These are phyloP conservation scores for Clarireedia hainanense DNA, from an alignment of 2,329 filamentous ascomycete genomes.

Conservation along the genomic window DNA sequence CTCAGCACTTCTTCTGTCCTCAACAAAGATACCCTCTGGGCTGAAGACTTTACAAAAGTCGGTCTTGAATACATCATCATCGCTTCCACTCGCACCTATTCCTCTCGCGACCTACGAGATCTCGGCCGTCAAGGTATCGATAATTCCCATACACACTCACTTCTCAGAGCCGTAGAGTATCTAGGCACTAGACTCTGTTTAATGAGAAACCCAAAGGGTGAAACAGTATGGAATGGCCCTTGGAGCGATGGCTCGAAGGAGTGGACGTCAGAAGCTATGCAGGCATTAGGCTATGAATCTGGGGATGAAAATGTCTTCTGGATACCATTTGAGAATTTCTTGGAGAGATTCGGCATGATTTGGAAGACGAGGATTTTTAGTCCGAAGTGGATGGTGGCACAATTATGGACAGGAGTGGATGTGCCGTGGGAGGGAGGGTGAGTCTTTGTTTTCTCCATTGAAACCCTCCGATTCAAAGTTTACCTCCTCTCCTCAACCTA, in stretches of 20 bases:
- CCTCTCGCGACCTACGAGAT: constrained; percentile 25
- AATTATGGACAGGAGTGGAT: constrained; percentile 38
- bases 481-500: not conserved
- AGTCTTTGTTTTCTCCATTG: too few relatives aligned
- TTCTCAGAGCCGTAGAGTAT: constrained; percentile 46
- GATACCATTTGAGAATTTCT: constrained; percentile 54
- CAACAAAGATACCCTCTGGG: constrained; percentile 77
- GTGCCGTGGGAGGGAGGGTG: not conserved
- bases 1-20: constrained; percentile 63
- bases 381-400: constrained; percentile 49
- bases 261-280: constrained; percentile 51
- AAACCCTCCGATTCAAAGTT: too few relatives aligned
- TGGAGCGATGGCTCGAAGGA: constrained; percentile 53
- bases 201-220: constrained; percentile 49
- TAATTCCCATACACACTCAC: constrained; percentile 50
- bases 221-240: constrained; percentile 50
- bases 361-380: constrained; percentile 56
- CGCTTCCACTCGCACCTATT: constrained; percentile 41
- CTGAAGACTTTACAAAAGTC: constrained; percentile 68
- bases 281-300: constrained; percentile 51
- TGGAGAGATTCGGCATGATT: constrained; percentile 51
- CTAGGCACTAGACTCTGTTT: constrained; percentile 48
- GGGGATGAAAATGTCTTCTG: constrained; percentile 56
- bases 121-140: constrained; percentile 43
- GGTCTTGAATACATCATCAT: constrained; percentile 75